phyloP scores from a whole-genome alignment of 345 rosid genomes.

The Diplotaxis tenuifolia region DNA sequence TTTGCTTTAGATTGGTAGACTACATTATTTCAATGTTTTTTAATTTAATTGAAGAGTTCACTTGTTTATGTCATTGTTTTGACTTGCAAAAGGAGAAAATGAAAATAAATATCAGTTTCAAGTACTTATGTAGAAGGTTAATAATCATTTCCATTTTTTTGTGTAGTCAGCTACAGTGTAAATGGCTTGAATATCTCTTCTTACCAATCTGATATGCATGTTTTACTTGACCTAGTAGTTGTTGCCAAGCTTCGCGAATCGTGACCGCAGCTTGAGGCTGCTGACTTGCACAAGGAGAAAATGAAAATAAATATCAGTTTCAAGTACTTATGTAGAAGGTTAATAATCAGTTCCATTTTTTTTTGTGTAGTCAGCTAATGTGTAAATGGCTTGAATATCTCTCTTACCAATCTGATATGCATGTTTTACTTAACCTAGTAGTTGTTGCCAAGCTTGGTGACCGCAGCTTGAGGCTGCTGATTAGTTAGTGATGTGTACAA shows the following conservation, averaged over 20 bases:
- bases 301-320: neutral
- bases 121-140: neutral
- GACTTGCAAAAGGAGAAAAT: constrained; percentile 14
- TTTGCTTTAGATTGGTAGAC: constrained; percentile 54
- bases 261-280: constrained; percentile 50
- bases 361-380: neutral
- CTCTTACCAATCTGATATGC: constrained; percentile 21
- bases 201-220: constrained; percentile 20
- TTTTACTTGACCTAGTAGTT: constrained; percentile 23
- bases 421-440: constrained; percentile 9
- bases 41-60: neutral
- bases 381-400: neutral
- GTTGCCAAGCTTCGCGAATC: constrained; percentile 51
- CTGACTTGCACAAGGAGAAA: constrained; percentile 25
- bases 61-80: constrained; percentile 2
- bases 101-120: neutral
- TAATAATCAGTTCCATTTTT: neutral
- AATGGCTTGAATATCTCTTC: neutral
- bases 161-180: neutral
- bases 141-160: neutral
- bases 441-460: constrained; percentile 48
- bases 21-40: constrained; percentile 65
- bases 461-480: constrained; percentile 55
- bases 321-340: neutral
- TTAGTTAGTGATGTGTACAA: constrained; percentile 53